Evolutionary conservation across 352 stramenopile species (phyloP), one percentile per base, ranked within the genome.

Genomic region (Elongisporangium prolatum): DNA sequence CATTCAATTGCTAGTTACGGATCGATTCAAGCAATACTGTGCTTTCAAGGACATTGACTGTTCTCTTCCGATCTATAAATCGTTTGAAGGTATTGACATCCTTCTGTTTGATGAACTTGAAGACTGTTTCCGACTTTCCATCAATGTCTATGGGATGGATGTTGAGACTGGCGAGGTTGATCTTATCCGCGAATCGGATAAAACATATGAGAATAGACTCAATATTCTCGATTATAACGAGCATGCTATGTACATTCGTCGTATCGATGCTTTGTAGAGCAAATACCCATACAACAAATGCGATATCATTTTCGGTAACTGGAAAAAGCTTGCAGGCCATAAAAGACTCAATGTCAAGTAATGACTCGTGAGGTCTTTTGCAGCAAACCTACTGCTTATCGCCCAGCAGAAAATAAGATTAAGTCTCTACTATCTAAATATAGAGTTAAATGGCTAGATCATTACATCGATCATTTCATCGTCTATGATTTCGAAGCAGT

Each of bases 391-490:
- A 40, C 18, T 61, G 64, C 40, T 48, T 54, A 48, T 48, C 57
- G 56, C 13, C 13, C 17, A 40, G 24, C 21, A 66, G 58, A 28
- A 54, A 66, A 38, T 51, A 10, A 21, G n/a, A n/a, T n/a, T n/a
- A n/a, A n/a, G n/a, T n/a, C n/a, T n/a, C 18, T 68, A 21, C 51
- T 57, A 34, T 14, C 4, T 5, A 66, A 66, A 37, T 68, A 65
- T 18, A 59, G 52, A n/a, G 56, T 64, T 16, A 64, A 64, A 47
- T 16, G 54, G 14, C 21, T 64, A 22, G 55, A 72, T 40, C 54
- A 70, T 48, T 67, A 67, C 34, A 62, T 61, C 14, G 53, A 64
- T 51, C 54, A 61, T 28, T 65, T 66, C 17, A 52, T 57, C 2
- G 21, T 61, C 5, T 56, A 65, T 38, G 28, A 38, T 13, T 38